These are phyloP conservation scores for Chenopodium berlandieri DNA, from an alignment of 148 eudicot genomes.

Conservation along the genomic window DNA sequence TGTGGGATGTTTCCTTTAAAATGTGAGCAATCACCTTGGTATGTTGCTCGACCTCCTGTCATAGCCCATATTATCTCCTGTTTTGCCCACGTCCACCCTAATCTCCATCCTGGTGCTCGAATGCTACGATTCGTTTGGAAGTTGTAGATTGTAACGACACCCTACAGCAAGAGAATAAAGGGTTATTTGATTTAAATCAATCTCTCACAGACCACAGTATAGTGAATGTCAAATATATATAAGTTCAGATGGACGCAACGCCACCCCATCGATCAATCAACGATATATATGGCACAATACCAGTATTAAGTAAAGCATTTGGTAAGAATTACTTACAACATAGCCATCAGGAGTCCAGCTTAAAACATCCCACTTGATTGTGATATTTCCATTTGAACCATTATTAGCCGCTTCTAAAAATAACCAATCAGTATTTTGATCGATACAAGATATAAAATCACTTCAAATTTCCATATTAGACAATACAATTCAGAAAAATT, in stretches of 20 bases:
- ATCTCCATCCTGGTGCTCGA: constrained; percentile 52
- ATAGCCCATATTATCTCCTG: constrained; percentile 55
- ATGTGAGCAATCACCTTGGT: constrained; percentile 56
- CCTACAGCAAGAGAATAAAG: background rate
- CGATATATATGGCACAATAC: too few relatives aligned
- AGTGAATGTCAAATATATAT: too few relatives aligned
- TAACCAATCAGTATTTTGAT: background rate
- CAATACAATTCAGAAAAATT: too few relatives aligned
- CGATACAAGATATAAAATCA: too few relatives aligned
- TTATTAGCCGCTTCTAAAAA: constrained; percentile 40
- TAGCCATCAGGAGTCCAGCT: constrained; percentile 64
- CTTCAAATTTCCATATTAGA: too few relatives aligned
- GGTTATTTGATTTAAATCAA: too few relatives aligned
- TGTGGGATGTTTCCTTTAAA: constrained; percentile 45
- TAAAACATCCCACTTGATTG: constrained; percentile 55
- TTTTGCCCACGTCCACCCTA: constrained; percentile 58
- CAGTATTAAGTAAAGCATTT: background rate
- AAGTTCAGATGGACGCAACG: too few relatives aligned
- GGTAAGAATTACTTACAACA: constrained; percentile 32
- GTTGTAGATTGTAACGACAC: constrained; percentile 41
- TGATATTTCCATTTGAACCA: constrained; percentile 52
- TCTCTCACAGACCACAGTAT: too few relatives aligned
- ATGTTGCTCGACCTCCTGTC: constrained; percentile 43
- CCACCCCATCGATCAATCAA: background rate
- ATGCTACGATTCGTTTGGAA: constrained; percentile 48